A percentile compares a stretch with the other conserved stretches of the same genome.
Evolutionary conservation across 495 filamentous ascomycete species (phyloP).

Genomic region (Tricharina praecox): DNA sequence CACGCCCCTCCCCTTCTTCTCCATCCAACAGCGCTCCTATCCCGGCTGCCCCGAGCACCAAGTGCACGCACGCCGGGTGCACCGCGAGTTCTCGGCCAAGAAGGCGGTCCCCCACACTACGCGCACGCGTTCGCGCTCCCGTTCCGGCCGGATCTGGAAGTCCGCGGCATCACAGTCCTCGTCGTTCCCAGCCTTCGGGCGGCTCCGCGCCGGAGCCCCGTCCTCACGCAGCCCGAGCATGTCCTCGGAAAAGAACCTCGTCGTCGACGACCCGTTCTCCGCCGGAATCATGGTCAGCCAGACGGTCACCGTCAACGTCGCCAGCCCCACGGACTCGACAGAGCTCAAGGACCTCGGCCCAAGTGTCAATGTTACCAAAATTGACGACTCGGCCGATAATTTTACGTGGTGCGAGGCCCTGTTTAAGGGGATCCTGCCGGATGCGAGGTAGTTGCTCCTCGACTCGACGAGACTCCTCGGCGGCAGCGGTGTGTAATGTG

Average conservation of each 20-base stretch:
- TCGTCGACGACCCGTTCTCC: slow-evolving; percentile 16
- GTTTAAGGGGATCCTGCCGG: too few relatives aligned
- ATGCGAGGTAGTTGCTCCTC: too few relatives aligned
- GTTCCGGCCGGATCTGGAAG: background rate
- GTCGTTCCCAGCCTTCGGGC: too few relatives aligned
- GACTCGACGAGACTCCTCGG: too few relatives aligned
- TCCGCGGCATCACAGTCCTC: background rate
- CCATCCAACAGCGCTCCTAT: slow-evolving; percentile 19
- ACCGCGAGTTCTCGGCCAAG: slow-evolving; percentile 17
- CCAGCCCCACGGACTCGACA: slow-evolving; percentile 11
- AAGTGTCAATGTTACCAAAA: slow-evolving; percentile 16
- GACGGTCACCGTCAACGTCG: slow-evolving; percentile 20
- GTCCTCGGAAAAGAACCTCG: slow-evolving; percentile 23
- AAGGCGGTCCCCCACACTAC: too few relatives aligned
- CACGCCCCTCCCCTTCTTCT: slow-evolving; percentile 15
- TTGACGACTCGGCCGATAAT: slow-evolving; percentile 12
- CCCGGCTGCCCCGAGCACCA: slow-evolving; percentile 19
- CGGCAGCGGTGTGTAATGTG: too few relatives aligned
- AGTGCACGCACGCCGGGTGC: slow-evolving; percentile 16
- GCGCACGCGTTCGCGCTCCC: background rate
- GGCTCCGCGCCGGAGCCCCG: background rate
- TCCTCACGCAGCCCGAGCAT: slow-evolving; percentile 8
- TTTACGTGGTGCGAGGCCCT: slow-evolving; percentile 1
- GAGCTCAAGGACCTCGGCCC: slow-evolving; percentile 21
- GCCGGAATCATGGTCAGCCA: slow-evolving; percentile 24